phyloP scores from a whole-genome alignment of 2,329 filamentous ascomycete species.

The Coniella lustricola region DNA sequence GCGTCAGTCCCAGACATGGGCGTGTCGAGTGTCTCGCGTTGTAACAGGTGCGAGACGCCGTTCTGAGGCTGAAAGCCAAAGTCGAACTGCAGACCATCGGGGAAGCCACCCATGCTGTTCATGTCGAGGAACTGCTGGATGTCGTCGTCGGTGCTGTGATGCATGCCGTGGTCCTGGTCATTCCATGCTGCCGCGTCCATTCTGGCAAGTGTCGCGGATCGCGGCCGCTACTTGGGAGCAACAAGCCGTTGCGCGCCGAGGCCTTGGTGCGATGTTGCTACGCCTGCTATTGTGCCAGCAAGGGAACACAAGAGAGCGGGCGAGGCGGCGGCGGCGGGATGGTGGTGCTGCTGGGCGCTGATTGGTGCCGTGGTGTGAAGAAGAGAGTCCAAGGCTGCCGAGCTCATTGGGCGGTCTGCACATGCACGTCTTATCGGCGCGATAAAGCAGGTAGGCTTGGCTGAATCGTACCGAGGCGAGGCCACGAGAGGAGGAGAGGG shows the following conservation, averaged over 20 bases:
- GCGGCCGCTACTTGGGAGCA: background rate
- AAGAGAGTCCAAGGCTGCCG: constrained; percentile 4
- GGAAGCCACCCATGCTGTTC: constrained; percentile 45
- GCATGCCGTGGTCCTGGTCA: constrained; percentile 48
- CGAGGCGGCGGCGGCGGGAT: constrained; percentile 2
- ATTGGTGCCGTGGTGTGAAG: constrained; percentile 13
- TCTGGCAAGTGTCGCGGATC: constrained; percentile 28
- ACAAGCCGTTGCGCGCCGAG: background rate
- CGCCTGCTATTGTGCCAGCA: background rate
- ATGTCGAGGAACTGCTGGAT: constrained; percentile 60
- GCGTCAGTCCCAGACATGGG: constrained; percentile 41
- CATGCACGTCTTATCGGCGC: constrained; percentile 9
- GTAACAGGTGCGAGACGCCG: constrained; percentile 31
- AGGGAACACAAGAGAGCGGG: background rate
- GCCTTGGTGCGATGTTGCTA: background rate
- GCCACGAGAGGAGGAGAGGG: background rate
- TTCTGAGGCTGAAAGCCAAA: constrained; percentile 45
- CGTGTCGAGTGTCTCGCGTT: constrained; percentile 40
- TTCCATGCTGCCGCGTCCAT: constrained; percentile 51
- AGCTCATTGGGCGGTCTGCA: constrained; percentile 10
- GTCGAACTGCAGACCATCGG: constrained; percentile 51
- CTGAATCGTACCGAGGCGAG: background rate
- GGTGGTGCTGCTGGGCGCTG: constrained; percentile 3
- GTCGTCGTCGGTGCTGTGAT: constrained; percentile 48
- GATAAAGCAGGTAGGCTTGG: too few species aligned